Percentiles rank a stretch among this genome's conserved stretches.
These are phyloP conservation scores for Francoa sonchifolia DNA, from an alignment of 441 rosid genomes.

Conservation along the genomic window DNA sequence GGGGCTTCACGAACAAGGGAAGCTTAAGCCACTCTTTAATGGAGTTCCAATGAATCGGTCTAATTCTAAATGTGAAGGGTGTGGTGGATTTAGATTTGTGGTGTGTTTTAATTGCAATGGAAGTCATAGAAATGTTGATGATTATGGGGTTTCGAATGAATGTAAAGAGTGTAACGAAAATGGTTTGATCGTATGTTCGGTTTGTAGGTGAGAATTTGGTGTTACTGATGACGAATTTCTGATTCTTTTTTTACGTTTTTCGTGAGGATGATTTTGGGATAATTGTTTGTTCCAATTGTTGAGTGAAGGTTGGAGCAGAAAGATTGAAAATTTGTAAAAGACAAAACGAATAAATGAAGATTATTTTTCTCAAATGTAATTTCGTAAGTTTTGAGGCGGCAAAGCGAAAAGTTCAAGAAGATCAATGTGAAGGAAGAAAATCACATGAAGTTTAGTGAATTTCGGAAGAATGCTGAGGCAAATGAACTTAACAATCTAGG, in stretches of 20 bases:
- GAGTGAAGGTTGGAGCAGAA: too few relatives aligned
- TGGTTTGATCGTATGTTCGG: conserved; percentile 61
- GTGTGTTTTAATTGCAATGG: conserved; percentile 78
- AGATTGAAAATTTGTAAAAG: too few relatives aligned
- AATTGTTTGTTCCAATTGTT: too few relatives aligned
- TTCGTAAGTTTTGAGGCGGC: too few relatives aligned
- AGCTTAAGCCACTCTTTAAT: conserved; percentile 46
- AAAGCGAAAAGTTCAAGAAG: too few relatives aligned
- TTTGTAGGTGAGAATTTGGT: conserved; percentile 19
- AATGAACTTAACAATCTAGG: too few relatives aligned
- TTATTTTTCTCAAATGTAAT: too few relatives aligned
- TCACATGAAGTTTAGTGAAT: too few relatives aligned
- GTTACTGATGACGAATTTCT: not conserved
- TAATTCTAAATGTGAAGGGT: conserved; percentile 58
- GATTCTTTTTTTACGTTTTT: not conserved
- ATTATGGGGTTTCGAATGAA: conserved; percentile 35
- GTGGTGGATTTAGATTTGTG: conserved; percentile 77
- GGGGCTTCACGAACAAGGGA: conserved; percentile 51
- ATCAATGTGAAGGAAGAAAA: too few relatives aligned
- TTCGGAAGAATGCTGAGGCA: too few relatives aligned
- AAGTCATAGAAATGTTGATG: conserved; percentile 61
- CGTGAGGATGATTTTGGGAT: too few relatives aligned
- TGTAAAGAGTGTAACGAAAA: conserved; percentile 72
- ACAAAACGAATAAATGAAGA: too few relatives aligned
- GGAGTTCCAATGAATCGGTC: conserved; percentile 52